These are phyloP conservation scores for Zanthoxylum bungeanum DNA, from an alignment of 345 rosid genomes.

Conservation along the genomic window DNA sequence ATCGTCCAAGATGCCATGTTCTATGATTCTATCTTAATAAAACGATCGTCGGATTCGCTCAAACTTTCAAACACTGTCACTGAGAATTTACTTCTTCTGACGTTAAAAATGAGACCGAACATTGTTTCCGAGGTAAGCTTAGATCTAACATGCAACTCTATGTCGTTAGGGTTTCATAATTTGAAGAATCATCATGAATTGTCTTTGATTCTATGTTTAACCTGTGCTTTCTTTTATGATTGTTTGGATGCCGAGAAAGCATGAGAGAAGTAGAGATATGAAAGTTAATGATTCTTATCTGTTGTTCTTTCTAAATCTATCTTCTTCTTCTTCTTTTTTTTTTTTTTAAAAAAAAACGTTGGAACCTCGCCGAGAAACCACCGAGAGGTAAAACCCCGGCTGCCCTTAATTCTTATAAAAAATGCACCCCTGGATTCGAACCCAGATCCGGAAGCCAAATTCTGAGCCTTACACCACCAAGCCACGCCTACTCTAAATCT, in stretches of 20 bases:
- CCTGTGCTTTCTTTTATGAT: neutral
- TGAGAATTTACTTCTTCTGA: neutral
- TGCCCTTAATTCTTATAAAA: too few species aligned
- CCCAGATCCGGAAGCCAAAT: too few species aligned
- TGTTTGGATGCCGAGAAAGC: constrained; percentile 13
- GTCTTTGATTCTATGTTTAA: neutral
- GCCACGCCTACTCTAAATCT: too few species aligned
- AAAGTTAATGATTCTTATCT: neutral
- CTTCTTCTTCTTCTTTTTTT: too few species aligned
- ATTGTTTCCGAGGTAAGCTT: constrained; percentile 50
- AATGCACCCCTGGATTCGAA: too few species aligned
- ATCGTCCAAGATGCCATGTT: neutral
- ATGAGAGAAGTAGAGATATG: neutral
- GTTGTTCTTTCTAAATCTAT: neutral
- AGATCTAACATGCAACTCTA: neutral
- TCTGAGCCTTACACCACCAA: too few species aligned
- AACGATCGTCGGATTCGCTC: neutral
- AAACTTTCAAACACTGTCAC: neutral
- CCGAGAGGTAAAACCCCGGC: too few species aligned
- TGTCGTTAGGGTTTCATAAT: constrained; percentile 9
- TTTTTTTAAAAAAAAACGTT: too few species aligned
- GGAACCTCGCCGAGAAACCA: too few species aligned
- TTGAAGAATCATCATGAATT: neutral
- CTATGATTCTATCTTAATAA: too few species aligned
- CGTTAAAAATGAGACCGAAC: constrained; percentile 37